Evolutionary conservation across 164 flowering plant genomes (phyloP), one percentile per base, ranked within the genome.

Genomic region (Annona cherimola): DNA sequence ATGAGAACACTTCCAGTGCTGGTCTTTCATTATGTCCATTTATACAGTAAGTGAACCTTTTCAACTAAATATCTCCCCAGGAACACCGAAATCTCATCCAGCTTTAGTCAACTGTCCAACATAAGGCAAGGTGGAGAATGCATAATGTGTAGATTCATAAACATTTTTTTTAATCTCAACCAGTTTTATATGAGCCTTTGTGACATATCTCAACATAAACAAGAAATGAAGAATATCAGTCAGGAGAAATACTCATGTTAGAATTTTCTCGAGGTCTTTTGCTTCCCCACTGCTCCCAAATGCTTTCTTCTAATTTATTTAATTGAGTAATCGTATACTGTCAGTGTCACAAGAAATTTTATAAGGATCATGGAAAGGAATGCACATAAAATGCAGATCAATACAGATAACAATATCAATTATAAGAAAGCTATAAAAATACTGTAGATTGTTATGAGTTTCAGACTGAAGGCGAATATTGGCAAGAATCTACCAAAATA

Each of bases 321-420:
- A 96, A 83, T 46, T 96, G 99, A 81, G 90, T 90, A 63, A 93
- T 81, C 55, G 94, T 97, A 83, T 96, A 93, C 98, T 95, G 88
- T 75, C 9, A 64, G 65, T 42, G 69, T 20, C 43, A 72, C 5
- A 72, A 71, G 60, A 72, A 44, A 44, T 57, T 14, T 42, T 39
- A 71, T 75, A 69, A 79, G 72, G 74, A 64, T 3, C 19, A 69
- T 63, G 39, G 44, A 19, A 39, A 62, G 6, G 74, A 6, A 39
- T 63, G 18, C 0, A 18, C 61, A 68, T 18, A 35, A 8, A 8
- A 68, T 8, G 12, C n/a, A 68, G 35, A 44, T 8, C 45, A 12
- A n/a, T 69, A 54, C 46, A 54, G 57, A 67, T 4, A 54, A 9
- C n/a, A 6, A 69, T n/a, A 57, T 39, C 11, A 40, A 72, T 63